Percentiles rank a stretch among this genome's conserved stretches.
Conservation (phyloP, 257 asterid genomes). For the Solanum chaucha region DNA sequence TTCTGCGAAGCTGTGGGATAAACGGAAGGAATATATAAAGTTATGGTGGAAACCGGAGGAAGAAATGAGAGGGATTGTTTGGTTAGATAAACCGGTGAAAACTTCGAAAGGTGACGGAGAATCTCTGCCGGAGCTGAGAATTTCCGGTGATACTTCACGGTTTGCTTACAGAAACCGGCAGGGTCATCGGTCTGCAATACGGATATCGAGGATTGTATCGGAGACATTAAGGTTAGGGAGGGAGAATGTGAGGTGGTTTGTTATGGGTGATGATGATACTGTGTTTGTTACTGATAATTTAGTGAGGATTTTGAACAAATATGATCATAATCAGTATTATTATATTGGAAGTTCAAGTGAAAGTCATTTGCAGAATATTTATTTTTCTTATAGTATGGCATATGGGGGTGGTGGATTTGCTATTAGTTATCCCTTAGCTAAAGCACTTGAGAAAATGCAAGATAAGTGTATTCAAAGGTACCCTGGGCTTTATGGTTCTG, state of each 20-base stretch:
- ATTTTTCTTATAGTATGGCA: constrained; percentile 71
- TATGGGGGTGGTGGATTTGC: constrained; percentile 95
- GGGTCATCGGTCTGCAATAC: constrained; percentile 73
- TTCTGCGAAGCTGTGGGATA: constrained; percentile 57
- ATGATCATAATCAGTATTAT: too few species aligned
- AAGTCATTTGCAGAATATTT: constrained; percentile 82
- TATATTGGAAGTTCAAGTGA: constrained; percentile 84
- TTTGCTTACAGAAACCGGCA: constrained; percentile 48
- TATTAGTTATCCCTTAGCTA: constrained; percentile 77
- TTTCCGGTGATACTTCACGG: constrained; percentile 53
- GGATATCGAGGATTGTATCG: constrained; percentile 73
- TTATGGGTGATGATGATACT: constrained; percentile 93
- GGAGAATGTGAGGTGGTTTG: constrained; percentile 71
- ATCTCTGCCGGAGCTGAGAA: constrained; percentile 39
- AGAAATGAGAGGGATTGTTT: constrained; percentile 58
- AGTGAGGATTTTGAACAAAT: constrained; percentile 57
- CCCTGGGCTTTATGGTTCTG: constrained; percentile 78
- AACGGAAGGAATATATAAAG: constrained; percentile 67
- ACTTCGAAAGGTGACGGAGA: constrained; percentile 10
- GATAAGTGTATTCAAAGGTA: constrained; percentile 77
- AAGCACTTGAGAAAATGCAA: constrained; percentile 67
- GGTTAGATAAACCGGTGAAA: constrained; percentile 52
- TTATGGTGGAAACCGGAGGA: constrained; percentile 61
- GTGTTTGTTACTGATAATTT: constrained; percentile 71
- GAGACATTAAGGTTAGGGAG: constrained; percentile 51